Evolutionary conservation across 106 monocot genomes (phyloP).

Genomic region (Alisma plantagoaquatica): DNA sequence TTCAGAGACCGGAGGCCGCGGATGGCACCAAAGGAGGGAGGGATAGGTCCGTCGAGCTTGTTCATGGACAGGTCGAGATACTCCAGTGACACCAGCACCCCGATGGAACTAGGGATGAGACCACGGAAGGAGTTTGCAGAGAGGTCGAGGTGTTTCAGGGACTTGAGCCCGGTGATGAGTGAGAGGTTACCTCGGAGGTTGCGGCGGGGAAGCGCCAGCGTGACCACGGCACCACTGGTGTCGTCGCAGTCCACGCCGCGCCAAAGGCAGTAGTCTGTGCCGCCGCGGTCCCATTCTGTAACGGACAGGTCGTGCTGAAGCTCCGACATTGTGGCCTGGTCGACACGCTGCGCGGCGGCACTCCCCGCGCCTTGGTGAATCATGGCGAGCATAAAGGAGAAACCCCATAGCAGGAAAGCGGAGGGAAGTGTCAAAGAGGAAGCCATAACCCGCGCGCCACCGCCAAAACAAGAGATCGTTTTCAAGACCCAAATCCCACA

Average conservation of each 20-base stretch:
- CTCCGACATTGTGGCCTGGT: conserved; percentile 24
- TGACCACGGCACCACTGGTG: conserved; percentile 17
- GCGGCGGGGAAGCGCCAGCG: conserved; percentile 34
- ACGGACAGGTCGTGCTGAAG: conserved; percentile 24
- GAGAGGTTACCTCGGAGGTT: conserved; percentile 59
- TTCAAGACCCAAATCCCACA: neutral
- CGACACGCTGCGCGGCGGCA: conserved; percentile 24
- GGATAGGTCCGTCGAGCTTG: conserved; percentile 35
- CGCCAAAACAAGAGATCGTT: neutral
- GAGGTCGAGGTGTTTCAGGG: conserved; percentile 44
- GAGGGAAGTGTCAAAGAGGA: neutral
- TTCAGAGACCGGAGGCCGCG: conserved; percentile 37
- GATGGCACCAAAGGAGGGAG: conserved; percentile 34
- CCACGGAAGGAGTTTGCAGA: conserved; percentile 53
- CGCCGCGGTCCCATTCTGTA: conserved; percentile 16
- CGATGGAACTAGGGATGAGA: conserved; percentile 33
- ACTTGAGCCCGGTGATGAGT: conserved; percentile 31
- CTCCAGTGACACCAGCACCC: conserved; percentile 23
- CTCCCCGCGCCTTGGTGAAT: no score
- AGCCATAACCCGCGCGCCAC: neutral
- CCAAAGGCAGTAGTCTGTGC: conserved; percentile 54
- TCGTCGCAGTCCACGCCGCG: conserved; percentile 41
- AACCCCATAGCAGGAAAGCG: neutral
- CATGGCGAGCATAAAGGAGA: no score
- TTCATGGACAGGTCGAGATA: conserved; percentile 71